Evolutionary conservation across 208 protist genomes (phyloP).

Genomic region (Tritrichomonas foetus): DNA sequence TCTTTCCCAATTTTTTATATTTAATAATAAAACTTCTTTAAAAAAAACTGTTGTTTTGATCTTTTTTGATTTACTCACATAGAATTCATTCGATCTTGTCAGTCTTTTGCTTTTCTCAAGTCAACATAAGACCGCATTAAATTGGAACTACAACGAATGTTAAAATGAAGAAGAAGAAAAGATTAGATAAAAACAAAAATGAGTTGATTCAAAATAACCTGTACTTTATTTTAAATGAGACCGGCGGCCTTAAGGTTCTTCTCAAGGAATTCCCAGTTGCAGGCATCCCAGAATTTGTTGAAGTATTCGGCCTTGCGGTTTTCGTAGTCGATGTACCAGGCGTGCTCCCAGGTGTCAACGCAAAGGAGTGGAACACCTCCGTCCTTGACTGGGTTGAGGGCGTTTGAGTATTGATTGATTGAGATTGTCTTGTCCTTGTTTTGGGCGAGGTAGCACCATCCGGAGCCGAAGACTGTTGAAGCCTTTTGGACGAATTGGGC

Average conservation of each 20-base stretch:
- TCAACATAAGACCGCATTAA: no score
- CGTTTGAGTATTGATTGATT: not conserved
- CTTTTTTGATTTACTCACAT: no score
- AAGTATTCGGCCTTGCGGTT: conserved; percentile 23
- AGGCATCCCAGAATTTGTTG: not conserved
- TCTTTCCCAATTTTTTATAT: no score
- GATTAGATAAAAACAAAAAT: no score
- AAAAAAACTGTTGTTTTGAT: no score
- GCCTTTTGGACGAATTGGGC: not conserved
- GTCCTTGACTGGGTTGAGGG: conserved; percentile 23
- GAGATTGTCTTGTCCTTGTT: not conserved
- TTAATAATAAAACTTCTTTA: no score
- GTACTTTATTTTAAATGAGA: no score
- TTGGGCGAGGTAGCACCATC: not conserved
- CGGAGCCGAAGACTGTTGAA: conserved; percentile 3
- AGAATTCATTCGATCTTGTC: no score
- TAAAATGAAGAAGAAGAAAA: no score
- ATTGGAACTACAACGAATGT: no score
- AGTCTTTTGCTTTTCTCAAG: no score
- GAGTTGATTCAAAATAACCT: no score
- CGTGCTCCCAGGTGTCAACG: conserved; percentile 30
- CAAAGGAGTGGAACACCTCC: not conserved
- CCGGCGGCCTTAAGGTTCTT: conserved; percentile 16
- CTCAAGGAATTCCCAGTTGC: conserved; percentile 37
- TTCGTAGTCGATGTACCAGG: conserved; percentile 39